phyloP scores from a whole-genome alignment of 257 asterid species.

The Echium plantagineum region DNA sequence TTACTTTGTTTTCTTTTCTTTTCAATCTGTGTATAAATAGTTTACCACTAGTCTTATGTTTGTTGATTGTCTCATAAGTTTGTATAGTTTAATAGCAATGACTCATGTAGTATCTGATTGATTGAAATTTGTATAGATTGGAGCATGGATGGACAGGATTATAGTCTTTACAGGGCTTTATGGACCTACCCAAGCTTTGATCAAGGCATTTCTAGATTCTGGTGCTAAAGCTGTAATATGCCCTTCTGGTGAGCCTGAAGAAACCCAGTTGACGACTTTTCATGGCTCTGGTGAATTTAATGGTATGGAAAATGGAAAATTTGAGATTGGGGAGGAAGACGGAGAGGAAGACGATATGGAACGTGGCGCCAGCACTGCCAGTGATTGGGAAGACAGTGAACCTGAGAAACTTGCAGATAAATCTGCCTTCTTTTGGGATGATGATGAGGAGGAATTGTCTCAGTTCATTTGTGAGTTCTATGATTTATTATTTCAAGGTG shows the following conservation, averaged over 20 bases:
- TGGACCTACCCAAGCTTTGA: constrained; percentile 69
- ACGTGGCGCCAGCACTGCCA: constrained; percentile 46
- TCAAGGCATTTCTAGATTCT: constrained; percentile 82
- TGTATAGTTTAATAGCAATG: constrained; percentile 2
- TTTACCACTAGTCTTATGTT: not conserved
- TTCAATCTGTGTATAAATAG: not conserved
- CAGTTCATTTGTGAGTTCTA: constrained; percentile 62
- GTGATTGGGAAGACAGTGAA: constrained; percentile 96
- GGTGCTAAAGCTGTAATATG: constrained; percentile 94
- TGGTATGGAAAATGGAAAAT: constrained; percentile 59
- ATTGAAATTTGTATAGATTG: constrained; percentile 38
- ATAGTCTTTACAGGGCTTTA: constrained; percentile 74
- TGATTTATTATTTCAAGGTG: constrained; percentile 65
- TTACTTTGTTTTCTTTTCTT: not conserved
- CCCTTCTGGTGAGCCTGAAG: constrained; percentile 88
- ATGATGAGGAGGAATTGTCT: constrained; percentile 79
- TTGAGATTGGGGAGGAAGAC: constrained; percentile 91
- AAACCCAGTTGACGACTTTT: constrained; percentile 52
- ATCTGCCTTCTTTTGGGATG: constrained; percentile 53
- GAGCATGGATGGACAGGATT: constrained; percentile 96
- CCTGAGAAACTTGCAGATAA: constrained; percentile 50
- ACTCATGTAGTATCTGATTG: constrained; percentile 9
- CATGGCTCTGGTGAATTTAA: constrained; percentile 71
- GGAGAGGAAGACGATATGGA: constrained; percentile 40
- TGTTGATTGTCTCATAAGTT: not conserved